A percentile compares a stretch with the other conserved stretches of the same genome.
Evolutionary conservation across 495 filamentous ascomycete genomes (phyloP).

Genomic region (Tirmania nivea): DNA sequence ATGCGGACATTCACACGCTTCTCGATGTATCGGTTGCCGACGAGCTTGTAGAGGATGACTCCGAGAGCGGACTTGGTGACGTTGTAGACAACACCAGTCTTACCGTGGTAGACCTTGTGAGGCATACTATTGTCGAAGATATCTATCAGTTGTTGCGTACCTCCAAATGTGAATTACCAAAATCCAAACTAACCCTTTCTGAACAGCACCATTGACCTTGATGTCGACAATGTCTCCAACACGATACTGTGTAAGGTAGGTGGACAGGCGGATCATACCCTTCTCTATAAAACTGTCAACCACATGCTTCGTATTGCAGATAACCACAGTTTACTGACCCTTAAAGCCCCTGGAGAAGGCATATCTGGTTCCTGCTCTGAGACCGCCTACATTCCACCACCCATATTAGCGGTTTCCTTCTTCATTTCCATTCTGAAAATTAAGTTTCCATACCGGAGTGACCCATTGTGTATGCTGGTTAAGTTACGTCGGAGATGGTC

Average conservation of each 20-base stretch:
- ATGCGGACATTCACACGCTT: conserved; percentile 97
- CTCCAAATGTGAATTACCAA: neutral
- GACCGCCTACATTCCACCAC: conserved; percentile 35
- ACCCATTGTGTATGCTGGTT: neutral
- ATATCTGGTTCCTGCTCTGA: conserved; percentile 88
- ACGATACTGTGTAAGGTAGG: conserved; percentile 81
- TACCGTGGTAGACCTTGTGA: conserved; percentile 97
- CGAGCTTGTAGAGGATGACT: conserved; percentile 96
- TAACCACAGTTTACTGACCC: conserved; percentile 3
- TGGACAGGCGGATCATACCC: conserved; percentile 72
- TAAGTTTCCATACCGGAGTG: neutral
- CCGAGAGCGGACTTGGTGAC: conserved; percentile 89
- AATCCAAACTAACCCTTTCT: conserved; percentile 62
- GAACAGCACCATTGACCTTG: conserved; percentile 89
- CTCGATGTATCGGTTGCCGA: conserved; percentile 95
- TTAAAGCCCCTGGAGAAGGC: conserved; percentile 87
- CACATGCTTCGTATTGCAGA: neutral
- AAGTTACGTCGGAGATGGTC: neutral
- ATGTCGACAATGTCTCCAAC: conserved; percentile 96
- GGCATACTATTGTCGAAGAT: conserved; percentile 45
- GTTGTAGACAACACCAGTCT: conserved; percentile 96
- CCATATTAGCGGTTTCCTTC: too few species aligned
- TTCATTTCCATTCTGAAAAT: too few species aligned
- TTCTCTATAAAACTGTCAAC: conserved; percentile 28
- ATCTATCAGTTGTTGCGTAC: neutral